Conservation (phyloP, 2,329 filamentous ascomycete species). For the Ophiosphaerella herpotricha region DNA sequence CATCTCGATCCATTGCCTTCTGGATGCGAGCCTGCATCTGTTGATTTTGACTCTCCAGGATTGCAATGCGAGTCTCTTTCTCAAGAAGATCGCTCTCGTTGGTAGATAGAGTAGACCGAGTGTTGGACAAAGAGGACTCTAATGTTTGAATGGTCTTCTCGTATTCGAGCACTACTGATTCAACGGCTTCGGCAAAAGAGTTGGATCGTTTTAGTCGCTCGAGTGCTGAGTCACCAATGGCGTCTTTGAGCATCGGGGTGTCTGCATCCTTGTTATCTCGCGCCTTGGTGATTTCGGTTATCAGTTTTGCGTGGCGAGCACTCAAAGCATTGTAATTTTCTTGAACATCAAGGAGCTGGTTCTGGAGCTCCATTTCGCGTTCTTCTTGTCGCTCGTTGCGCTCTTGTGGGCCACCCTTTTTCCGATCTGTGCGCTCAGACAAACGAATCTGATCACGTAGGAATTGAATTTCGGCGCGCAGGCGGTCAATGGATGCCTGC, state of each 20-base stretch:
- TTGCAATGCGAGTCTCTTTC: constrained; percentile 91
- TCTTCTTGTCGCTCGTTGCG: constrained; percentile 79
- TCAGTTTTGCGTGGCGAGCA: constrained; percentile 91
- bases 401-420: constrained; percentile 64
- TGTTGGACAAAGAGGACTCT: constrained; percentile 88
- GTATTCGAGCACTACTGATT: constrained; percentile 95
- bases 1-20: constrained; percentile 89
- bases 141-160: constrained; percentile 97
- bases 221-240: constrained; percentile 75
- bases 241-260: constrained; percentile 63
- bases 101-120: constrained; percentile 77
- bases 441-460: constrained; percentile 90
- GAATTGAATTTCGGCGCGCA: constrained; percentile 93
- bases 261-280: constrained; percentile 66
- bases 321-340: constrained; percentile 94
- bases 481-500: constrained; percentile 86
- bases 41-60: constrained; percentile 86
- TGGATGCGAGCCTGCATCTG: constrained; percentile 90
- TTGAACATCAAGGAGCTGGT: constrained; percentile 87
- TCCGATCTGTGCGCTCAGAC: constrained; percentile 69
- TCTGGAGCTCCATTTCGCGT: constrained; percentile 87
- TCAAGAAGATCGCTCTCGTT: constrained; percentile 88
- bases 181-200: constrained; percentile 92
- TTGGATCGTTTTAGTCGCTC: constrained; percentile 93
- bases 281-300: constrained; percentile 88